Conservation (phyloP, 441 rosid genomes). For the Bocquillonia castaneifolia region DNA sequence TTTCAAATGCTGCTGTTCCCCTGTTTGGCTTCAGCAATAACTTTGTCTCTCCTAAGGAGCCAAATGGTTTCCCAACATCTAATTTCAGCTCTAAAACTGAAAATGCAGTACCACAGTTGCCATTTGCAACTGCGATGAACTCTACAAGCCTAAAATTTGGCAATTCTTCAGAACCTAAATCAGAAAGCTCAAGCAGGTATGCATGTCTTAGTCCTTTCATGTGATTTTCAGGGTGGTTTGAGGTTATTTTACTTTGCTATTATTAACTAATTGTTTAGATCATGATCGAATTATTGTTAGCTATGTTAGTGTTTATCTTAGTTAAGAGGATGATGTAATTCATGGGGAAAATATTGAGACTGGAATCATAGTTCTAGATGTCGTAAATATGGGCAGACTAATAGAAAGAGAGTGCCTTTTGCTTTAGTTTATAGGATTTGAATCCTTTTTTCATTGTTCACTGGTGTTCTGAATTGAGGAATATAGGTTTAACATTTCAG, state of each 20-base stretch:
- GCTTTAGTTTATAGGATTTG: neutral
- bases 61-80: slow-evolving; percentile 28
- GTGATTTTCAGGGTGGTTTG: neutral
- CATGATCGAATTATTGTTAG: neutral
- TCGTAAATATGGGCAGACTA: neutral
- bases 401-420: too few species aligned
- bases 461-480: too few species aligned
- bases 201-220: neutral
- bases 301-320: too few species aligned
- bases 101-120: slow-evolving; percentile 22
- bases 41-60: slow-evolving; percentile 28
- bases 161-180: slow-evolving; percentile 23
- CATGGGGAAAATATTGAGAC: neutral
- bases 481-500: too few species aligned
- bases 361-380: neutral
- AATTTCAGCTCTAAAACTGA: slow-evolving; percentile 23
- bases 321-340: neutral
- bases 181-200: slow-evolving; percentile 42
- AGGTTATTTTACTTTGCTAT: neutral
- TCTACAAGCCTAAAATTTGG: slow-evolving; percentile 24
- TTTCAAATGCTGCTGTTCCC: slow-evolving; percentile 24
- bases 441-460: neutral
- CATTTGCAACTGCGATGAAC: slow-evolving; percentile 21
- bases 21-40: slow-evolving; percentile 31
- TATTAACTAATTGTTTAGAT: neutral